These are phyloP conservation scores for Canavalia ensiformis DNA, from an alignment of 306 rosid species.

Conservation along the genomic window DNA sequence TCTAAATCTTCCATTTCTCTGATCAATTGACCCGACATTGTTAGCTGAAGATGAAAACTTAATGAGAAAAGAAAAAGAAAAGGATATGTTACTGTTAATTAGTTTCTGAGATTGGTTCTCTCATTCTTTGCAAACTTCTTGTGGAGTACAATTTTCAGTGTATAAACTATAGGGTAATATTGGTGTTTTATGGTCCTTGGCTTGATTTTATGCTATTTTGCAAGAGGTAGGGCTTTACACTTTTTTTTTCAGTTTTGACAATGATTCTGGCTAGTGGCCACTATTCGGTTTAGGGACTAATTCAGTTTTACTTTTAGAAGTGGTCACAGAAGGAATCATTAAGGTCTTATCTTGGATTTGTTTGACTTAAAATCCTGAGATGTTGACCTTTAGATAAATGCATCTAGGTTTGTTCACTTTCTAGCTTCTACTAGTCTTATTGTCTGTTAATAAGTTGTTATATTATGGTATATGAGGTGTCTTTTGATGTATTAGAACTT, in stretches of 20 bases:
- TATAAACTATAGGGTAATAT: not conserved
- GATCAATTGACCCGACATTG: not conserved
- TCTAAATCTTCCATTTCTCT: not conserved
- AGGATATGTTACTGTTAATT: not conserved
- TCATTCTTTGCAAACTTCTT: not conserved
- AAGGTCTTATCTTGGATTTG: not conserved
- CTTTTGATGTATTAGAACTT: not conserved
- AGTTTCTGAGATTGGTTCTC: not conserved
- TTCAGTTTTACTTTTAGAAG: not conserved
- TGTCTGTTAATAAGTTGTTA: not conserved
- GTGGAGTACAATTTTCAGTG: not conserved
- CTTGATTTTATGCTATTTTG: not conserved
- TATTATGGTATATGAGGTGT: not conserved
- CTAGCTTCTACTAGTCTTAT: not conserved
- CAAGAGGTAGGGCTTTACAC: not conserved
- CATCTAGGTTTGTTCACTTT: constrained; percentile 2
- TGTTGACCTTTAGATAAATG: not conserved
- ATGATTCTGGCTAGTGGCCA: too few relatives aligned
- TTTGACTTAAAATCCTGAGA: not conserved
- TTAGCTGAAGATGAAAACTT: not conserved
- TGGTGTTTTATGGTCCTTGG: too few relatives aligned
- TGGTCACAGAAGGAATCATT: not conserved
- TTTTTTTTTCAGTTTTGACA: not conserved
- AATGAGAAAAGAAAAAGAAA: not conserved
- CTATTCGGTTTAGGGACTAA: not conserved